A percentile compares a stretch with the other conserved stretches of the same genome.
phyloP scores from a whole-genome alignment of 2,329 filamentous ascomycete species.

The Hypoxylon sp. region DNA sequence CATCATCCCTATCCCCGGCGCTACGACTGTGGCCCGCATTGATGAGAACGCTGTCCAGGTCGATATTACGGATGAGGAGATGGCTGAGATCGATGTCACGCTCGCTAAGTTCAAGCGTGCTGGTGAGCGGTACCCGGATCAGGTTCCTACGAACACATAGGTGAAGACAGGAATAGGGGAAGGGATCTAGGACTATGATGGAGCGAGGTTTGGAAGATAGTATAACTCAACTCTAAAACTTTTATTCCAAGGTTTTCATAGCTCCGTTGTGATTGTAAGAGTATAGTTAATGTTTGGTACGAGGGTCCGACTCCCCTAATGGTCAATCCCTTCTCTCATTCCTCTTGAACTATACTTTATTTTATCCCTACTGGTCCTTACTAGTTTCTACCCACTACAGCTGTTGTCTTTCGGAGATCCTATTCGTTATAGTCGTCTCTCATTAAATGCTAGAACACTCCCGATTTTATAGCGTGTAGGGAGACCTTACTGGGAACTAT shows the following conservation, averaged over 20 bases:
- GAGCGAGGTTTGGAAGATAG: not conserved
- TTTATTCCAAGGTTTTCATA: not conserved
- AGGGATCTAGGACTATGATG: not conserved
- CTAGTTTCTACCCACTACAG: not conserved
- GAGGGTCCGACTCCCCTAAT: conserved; percentile 14
- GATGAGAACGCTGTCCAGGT: conserved; percentile 70
- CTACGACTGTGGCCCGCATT: conserved; percentile 68
- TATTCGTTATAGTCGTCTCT: not conserved
- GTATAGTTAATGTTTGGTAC: not conserved
- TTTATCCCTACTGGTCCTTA: not conserved
- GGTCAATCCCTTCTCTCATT: not conserved
- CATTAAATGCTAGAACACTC: not conserved
- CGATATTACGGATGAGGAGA: conserved; percentile 63
- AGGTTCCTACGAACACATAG: conserved; percentile 56
- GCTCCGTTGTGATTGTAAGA: not conserved
- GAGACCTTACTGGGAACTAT: not conserved
- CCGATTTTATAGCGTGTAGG: not conserved
- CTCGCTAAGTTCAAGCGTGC: conserved; percentile 62
- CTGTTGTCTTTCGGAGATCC: not conserved
- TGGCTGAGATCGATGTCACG: conserved; percentile 64
- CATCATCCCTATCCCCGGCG: conserved; percentile 77
- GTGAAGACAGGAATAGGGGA: not conserved
- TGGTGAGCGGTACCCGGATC: conserved; percentile 63
- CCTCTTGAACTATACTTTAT: not conserved
- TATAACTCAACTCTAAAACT: not conserved